Conservation (phyloP, 2,329 filamentous ascomycete species). For the Colletotrichum sp. region DNA sequence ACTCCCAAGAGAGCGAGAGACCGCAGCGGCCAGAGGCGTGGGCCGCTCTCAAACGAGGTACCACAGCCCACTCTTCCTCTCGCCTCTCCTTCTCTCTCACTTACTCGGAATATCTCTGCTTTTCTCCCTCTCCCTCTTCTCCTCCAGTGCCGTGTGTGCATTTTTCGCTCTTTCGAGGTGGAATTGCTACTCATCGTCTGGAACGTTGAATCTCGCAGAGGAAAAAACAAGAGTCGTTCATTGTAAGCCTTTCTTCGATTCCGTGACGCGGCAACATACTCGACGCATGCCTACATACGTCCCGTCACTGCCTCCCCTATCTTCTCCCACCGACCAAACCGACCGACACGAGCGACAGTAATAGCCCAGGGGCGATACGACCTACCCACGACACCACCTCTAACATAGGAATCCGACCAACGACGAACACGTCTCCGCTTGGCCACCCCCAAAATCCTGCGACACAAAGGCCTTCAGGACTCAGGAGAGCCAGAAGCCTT, state of each 20-base stretch:
- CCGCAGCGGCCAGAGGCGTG: not conserved
- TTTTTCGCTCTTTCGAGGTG: constrained; percentile 21
- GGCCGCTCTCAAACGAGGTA: constrained; percentile 3
- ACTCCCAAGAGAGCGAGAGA: not conserved
- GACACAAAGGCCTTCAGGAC: constrained; percentile 40
- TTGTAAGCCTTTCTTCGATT: constrained; percentile 18
- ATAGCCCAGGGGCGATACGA: constrained; percentile 17
- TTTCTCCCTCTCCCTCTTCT: constrained; percentile 8
- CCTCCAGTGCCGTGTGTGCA: constrained; percentile 17
- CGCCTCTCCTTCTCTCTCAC: constrained; percentile 14
- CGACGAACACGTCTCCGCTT: not conserved
- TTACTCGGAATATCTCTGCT: not conserved
- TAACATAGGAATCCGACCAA: not conserved
- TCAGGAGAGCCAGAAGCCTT: constrained; percentile 23
- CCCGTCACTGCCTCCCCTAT: not conserved
- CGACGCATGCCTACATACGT: not conserved
- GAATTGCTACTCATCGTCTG: constrained; percentile 24
- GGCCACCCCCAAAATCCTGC: constrained; percentile 33
- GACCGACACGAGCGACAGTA: constrained; percentile 17
- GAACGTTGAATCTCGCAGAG: constrained; percentile 23
- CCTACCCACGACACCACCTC: constrained; percentile 8
- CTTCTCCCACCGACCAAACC: not conserved
- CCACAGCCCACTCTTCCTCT: constrained; percentile 13
- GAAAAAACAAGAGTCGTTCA: constrained; percentile 12
- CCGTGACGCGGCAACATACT: constrained; percentile 10